A percentile compares a stretch with the other conserved stretches of the same genome.
These are phyloP conservation scores for Macrotyloma uniflorum DNA, from an alignment of 306 rosid genomes.

Conservation along the genomic window DNA sequence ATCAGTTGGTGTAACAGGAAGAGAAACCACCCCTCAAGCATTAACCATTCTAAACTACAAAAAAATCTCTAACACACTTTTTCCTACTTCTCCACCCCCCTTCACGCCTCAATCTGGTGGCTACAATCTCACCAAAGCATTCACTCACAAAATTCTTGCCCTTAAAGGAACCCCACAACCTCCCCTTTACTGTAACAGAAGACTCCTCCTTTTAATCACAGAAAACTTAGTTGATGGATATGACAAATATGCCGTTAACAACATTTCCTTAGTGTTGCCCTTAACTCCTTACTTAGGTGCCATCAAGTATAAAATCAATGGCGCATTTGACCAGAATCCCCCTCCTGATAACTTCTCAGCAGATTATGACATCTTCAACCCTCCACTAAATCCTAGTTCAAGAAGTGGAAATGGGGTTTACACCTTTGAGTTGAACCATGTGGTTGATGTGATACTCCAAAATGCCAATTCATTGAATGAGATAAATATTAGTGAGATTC, in stretches of 20 bases:
- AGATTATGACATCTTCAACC: constrained; percentile 52
- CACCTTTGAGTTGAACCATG: constrained; percentile 26
- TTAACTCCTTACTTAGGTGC: constrained; percentile 67
- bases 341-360: constrained; percentile 52
- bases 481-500: constrained; percentile 51
- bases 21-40: constrained; percentile 62
- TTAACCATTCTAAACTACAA: constrained; percentile 60
- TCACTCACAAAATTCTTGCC: constrained; percentile 42
- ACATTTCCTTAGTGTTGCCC: constrained; percentile 58
- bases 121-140: constrained; percentile 46
- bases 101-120: constrained; percentile 62
- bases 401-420: constrained; percentile 52
- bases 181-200: constrained; percentile 43
- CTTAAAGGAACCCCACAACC: constrained; percentile 52
- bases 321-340: constrained; percentile 30
- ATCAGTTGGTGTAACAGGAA: constrained; percentile 59
- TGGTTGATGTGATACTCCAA: constrained; percentile 66
- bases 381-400: constrained; percentile 43
- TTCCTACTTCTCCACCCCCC: constrained; percentile 62
- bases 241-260: constrained; percentile 71
- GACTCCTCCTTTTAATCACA: constrained; percentile 66
- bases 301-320: constrained; percentile 40
- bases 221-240: constrained; percentile 59
- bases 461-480: constrained; percentile 47
- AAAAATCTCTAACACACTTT: constrained; percentile 45